Percentiles rank a stretch among this genome's conserved stretches.
These are phyloP conservation scores for Corymbia maculata DNA, from an alignment of 345 rosid genomes.

Conservation along the genomic window DNA sequence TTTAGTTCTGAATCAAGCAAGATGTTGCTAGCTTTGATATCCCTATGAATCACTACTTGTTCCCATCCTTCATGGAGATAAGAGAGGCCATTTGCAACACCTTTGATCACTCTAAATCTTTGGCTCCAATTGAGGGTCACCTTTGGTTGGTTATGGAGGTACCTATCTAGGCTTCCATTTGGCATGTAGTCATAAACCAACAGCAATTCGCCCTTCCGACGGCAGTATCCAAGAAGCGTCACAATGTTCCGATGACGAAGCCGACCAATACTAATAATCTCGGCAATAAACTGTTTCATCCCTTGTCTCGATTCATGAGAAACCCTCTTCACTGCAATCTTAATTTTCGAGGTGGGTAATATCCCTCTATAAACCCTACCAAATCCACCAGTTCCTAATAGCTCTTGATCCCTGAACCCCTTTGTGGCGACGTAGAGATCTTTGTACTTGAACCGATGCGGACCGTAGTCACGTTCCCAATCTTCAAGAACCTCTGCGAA, in stretches of 20 bases:
- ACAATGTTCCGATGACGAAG: background rate
- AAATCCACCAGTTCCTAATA: constrained; percentile 59
- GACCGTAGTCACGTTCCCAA: constrained; percentile 23
- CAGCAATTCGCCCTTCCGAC: background rate
- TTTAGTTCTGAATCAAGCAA: background rate
- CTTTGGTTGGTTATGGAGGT: background rate
- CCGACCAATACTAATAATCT: background rate
- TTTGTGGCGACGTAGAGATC: constrained; percentile 55
- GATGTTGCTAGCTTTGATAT: background rate
- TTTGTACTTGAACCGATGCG: constrained; percentile 51
- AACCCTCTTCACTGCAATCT: background rate
- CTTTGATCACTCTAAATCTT: background rate
- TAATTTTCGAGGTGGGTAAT: constrained; percentile 6
- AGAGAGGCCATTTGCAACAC: background rate
- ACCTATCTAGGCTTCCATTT: background rate
- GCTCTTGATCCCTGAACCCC: constrained; percentile 54
- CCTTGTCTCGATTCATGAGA: background rate
- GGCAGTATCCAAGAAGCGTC: background rate
- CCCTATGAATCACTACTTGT: background rate
- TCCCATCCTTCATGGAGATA: background rate
- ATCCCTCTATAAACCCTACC: constrained; percentile 59
- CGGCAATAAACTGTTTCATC: background rate
- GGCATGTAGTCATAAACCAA: background rate
- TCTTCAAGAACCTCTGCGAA: background rate
- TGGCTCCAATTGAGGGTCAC: background rate